A percentile compares a stretch with the other conserved stretches of the same genome.
Conservation (phyloP, 805 yeast species). For the Nakazawaea populi region DNA sequence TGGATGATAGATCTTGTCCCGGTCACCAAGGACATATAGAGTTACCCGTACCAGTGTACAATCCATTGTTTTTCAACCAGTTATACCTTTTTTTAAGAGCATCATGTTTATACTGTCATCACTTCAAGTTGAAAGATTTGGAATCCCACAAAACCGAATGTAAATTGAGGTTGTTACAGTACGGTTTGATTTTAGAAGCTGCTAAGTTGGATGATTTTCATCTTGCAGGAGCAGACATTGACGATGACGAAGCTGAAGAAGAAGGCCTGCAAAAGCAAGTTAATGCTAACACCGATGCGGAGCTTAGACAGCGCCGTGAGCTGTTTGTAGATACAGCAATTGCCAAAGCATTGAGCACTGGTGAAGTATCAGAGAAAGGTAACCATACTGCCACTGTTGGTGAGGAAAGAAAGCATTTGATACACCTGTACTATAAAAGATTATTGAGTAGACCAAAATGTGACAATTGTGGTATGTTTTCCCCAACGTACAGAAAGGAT, state of each 20-base stretch:
- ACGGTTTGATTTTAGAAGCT: conserved; percentile 80
- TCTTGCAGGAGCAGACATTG: conserved; percentile 25
- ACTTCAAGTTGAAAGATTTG: conserved; percentile 59
- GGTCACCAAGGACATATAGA: conserved; percentile 99
- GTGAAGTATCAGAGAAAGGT: conserved; percentile 63
- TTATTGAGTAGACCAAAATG: conserved; percentile 78
- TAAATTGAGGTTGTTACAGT: conserved; percentile 75
- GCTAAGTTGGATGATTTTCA: conserved; percentile 63
- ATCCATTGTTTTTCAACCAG: conserved; percentile 91
- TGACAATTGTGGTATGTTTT: conserved; percentile 93
- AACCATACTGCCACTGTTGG: conserved; percentile 76
- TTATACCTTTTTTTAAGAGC: conserved; percentile 79
- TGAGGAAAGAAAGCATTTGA: conserved; percentile 73
- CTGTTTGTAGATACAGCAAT: conserved; percentile 68
- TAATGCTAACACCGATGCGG: conserved; percentile 35
- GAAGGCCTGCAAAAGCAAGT: conserved; percentile 18
- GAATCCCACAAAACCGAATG: conserved; percentile 77
- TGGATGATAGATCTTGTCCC: conserved; percentile 91
- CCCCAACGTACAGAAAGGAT: conserved; percentile 92
- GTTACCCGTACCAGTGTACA: conserved; percentile 91
- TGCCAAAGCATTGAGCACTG: conserved; percentile 68
- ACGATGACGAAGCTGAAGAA: conserved; percentile 39
- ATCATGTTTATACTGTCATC: conserved; percentile 86
- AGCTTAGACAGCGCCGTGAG: conserved; percentile 55
- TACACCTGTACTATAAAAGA: conserved; percentile 71